These are phyloP conservation scores for Globisporangium nunn DNA, from an alignment of 352 stramenopile genomes.

Conservation along the genomic window DNA sequence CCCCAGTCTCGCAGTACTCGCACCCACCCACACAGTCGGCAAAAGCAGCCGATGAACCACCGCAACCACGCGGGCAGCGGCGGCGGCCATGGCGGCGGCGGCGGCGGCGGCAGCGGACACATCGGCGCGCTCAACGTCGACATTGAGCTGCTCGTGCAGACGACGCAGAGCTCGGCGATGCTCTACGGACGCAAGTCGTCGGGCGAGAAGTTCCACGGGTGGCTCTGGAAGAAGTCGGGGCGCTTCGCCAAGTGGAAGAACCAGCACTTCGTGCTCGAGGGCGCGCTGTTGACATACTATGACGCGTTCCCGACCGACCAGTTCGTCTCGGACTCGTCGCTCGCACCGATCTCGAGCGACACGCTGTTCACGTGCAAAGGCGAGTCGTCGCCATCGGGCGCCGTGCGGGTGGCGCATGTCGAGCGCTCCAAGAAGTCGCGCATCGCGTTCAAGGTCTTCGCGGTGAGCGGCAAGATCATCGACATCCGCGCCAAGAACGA, in stretches of 20 bases:
- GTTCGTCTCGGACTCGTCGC: conserved; percentile 53
- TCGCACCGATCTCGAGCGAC: conserved; percentile 52
- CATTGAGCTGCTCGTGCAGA: conserved; percentile 81
- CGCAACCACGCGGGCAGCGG: conserved; percentile 9
- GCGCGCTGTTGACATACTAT: conserved; percentile 73
- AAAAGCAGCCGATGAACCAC: conserved; percentile 7
- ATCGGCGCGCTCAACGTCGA: conserved; percentile 62
- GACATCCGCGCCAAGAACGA: conserved; percentile 78
- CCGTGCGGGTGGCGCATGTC: conserved; percentile 70
- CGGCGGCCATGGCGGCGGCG: conserved; percentile 10
- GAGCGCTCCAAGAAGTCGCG: conserved; percentile 68
- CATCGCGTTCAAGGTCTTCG: conserved; percentile 81
- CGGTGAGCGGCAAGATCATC: conserved; percentile 78
- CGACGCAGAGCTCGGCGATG: conserved; percentile 67
- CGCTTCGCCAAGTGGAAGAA: conserved; percentile 80
- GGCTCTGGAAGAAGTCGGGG: conserved; percentile 79
- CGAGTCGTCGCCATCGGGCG: conserved; percentile 56
- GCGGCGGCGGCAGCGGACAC: conserved; percentile 12
- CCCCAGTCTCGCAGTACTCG: too few species aligned
- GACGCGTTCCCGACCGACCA: conserved; percentile 78
- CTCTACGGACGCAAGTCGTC: conserved; percentile 51
- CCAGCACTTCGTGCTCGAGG: conserved; percentile 80
- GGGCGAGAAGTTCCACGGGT: conserved; percentile 74
- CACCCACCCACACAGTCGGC: too few species aligned
- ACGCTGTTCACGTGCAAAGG: conserved; percentile 68